Evolutionary conservation across 2,329 filamentous ascomycete species (phyloP).

Genomic region (Coniochaeta sp.): DNA sequence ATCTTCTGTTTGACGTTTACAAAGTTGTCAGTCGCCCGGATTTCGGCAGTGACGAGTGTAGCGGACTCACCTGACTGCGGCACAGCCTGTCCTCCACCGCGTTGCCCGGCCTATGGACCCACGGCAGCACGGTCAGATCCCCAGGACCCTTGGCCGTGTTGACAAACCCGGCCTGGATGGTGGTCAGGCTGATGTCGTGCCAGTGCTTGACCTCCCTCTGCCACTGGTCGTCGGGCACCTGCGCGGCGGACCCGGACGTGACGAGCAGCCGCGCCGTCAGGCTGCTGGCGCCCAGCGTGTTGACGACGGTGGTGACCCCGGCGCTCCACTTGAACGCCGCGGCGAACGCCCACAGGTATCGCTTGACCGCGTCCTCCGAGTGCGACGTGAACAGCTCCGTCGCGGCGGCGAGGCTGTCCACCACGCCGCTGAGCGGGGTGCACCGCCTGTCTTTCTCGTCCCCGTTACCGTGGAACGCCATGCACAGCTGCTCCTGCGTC

Average conservation of each 20-base stretch:
- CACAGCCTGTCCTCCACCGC: constrained; percentile 2
- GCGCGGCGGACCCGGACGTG: neutral
- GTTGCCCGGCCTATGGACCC: neutral
- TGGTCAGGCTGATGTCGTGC: neutral
- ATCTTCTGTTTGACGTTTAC: constrained; percentile 15
- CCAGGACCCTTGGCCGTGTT: constrained; percentile 3
- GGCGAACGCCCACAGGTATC: neutral
- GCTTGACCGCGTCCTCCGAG: neutral
- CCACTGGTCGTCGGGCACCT: neutral
- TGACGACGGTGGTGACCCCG: neutral
- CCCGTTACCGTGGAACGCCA: neutral
- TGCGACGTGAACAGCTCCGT: neutral
- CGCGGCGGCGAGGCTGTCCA: neutral
- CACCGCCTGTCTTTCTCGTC: neutral
- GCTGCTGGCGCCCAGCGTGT: neutral
- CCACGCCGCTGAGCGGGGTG: neutral
- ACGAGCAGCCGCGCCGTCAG: neutral
- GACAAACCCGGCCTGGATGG: constrained; percentile 5
- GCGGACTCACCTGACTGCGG: constrained; percentile 5
- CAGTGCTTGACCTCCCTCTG: neutral
- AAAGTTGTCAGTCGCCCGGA: neutral
- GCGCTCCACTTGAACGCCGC: neutral
- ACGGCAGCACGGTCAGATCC: neutral
- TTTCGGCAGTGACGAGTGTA: too few species aligned
- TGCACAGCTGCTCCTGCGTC: neutral